Percentiles rank a stretch among this genome's conserved stretches.
These are phyloP conservation scores for Bipolaris victoriae DNA, from an alignment of 2,329 filamentous ascomycete genomes.

Conservation along the genomic window DNA sequence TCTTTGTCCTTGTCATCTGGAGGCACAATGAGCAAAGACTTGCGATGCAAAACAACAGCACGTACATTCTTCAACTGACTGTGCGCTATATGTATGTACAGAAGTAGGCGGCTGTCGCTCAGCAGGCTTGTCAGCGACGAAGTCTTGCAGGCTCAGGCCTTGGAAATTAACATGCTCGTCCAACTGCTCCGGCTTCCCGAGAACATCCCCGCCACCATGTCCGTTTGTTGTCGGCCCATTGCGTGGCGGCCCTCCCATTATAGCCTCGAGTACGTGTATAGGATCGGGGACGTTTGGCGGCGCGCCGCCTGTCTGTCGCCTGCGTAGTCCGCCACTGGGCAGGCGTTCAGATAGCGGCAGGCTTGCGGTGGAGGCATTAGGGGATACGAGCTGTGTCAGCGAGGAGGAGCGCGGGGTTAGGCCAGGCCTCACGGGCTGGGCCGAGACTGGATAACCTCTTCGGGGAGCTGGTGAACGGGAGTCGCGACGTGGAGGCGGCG, in stretches of 20 bases:
- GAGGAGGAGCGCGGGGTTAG: slow-evolving; percentile 76
- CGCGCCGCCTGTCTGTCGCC: slow-evolving; percentile 60
- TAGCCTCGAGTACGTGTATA: slow-evolving; percentile 69
- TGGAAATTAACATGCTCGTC: slow-evolving; percentile 77
- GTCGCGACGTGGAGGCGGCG: slow-evolving; percentile 67
- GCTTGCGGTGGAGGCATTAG: slow-evolving; percentile 78
- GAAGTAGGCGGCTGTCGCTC: slow-evolving; percentile 38
- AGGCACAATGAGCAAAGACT: slow-evolving; percentile 38
- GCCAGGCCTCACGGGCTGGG: slow-evolving; percentile 72
- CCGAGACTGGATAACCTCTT: slow-evolving; percentile 70
- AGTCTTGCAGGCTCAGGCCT: slow-evolving; percentile 75
- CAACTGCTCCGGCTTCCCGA: slow-evolving; percentile 56
- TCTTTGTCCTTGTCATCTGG: slow-evolving; percentile 78
- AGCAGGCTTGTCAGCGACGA: slow-evolving; percentile 56
- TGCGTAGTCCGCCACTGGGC: slow-evolving; percentile 71
- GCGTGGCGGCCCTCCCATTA: slow-evolving; percentile 57
- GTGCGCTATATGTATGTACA: slow-evolving; percentile 60
- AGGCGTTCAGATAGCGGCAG: slow-evolving; percentile 69
- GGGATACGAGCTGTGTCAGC: slow-evolving; percentile 69
- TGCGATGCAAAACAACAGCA: slow-evolving; percentile 36
- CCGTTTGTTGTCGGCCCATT: slow-evolving; percentile 25
- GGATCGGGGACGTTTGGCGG: slow-evolving; percentile 69
- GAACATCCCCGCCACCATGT: slow-evolving; percentile 35
- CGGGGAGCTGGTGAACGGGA: slow-evolving; percentile 75
- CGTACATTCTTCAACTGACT: slow-evolving; percentile 76